Percentiles rank a stretch among this genome's conserved stretches.
Conservation (phyloP, 2,329 filamentous ascomycete species). For the Diaporthe sp. region DNA sequence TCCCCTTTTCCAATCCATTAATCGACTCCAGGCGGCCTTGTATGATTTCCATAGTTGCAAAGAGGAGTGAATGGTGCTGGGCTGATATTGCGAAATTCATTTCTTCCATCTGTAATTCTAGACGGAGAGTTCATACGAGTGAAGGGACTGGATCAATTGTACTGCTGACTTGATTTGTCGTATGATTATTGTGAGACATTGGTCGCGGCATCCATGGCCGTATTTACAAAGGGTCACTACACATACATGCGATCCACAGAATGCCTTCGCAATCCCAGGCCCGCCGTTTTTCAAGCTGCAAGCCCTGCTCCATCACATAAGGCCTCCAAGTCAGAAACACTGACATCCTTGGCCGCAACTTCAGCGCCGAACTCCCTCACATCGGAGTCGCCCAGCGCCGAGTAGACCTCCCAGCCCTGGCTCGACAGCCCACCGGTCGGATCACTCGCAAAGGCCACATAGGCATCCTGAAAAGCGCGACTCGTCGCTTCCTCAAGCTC, state of each 20-base stretch:
- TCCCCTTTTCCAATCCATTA: no score
- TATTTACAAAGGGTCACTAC: not conserved
- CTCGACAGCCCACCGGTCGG: conserved; percentile 59
- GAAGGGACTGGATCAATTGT: no score
- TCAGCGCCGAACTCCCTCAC: conserved; percentile 7
- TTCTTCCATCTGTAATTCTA: no score
- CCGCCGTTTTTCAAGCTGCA: not conserved
- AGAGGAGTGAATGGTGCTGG: no score
- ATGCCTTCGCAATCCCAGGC: not conserved
- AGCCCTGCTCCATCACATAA: not conserved
- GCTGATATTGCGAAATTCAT: no score
- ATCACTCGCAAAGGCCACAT: conserved; percentile 44
- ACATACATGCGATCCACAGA: not conserved
- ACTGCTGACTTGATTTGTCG: no score
- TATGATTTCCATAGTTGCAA: no score
- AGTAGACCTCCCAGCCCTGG: conserved; percentile 37
- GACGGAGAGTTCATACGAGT: no score
- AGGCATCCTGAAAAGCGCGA: conserved; percentile 40
- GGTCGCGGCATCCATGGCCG: not conserved
- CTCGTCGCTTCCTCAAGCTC: conserved; percentile 31
- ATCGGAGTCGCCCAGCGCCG: not conserved
- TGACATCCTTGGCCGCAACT: conserved; percentile 9
- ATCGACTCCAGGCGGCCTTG: no score
- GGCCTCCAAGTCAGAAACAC: conserved; percentile 10
- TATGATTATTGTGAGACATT: not conserved